Evolutionary conservation across 1,139 yeast genomes (phyloP).

Genomic region (Meyerozyma sp.): DNA sequence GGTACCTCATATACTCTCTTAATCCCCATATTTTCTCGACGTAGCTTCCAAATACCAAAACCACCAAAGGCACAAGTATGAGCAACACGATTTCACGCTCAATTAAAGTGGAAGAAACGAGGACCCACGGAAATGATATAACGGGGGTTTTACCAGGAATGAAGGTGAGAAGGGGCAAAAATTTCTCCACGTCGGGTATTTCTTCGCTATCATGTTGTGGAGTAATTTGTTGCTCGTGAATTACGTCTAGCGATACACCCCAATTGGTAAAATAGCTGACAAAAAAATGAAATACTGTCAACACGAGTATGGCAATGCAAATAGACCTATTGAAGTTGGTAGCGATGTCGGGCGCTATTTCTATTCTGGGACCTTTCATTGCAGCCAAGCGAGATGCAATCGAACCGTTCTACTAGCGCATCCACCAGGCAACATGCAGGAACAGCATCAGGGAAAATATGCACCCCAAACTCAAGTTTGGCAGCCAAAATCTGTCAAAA

Average conservation of each 20-base stretch:
- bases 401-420: background rate
- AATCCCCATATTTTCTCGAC: conserved; percentile 37
- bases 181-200: conserved; percentile 17
- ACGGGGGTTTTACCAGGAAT: conserved; percentile 36
- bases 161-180: conserved; percentile 35
- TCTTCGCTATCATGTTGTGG: background rate
- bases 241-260: background rate
- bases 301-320: background rate
- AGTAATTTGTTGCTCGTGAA: background rate
- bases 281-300: background rate
- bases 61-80: conserved; percentile 18
- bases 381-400: background rate
- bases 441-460: background rate
- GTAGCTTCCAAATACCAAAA: conserved; percentile 33
- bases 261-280: background rate
- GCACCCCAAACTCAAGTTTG: background rate
- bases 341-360: background rate
- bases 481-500: background rate
- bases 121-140: conserved; percentile 33
- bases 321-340: background rate
- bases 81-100: conserved; percentile 31
- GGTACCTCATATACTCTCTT: conserved; percentile 25
- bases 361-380: background rate
- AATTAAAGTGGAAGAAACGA: conserved; percentile 28
- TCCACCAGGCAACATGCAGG: background rate